phyloP scores from a whole-genome alignment of 306 rosid species.

The Ceratonia siliqua region DNA sequence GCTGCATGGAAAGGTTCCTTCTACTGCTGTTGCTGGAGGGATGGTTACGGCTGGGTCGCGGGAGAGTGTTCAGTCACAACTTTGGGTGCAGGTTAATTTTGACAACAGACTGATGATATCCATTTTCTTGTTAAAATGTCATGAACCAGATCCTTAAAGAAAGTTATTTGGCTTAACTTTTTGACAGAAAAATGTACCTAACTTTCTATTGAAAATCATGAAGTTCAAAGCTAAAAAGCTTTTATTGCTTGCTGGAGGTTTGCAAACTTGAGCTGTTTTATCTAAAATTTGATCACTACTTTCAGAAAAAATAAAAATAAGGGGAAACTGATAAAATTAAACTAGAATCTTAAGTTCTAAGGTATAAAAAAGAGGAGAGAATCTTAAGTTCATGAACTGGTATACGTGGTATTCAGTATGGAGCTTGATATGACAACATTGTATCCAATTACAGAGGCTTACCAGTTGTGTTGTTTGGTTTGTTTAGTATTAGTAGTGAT shows the following conservation, averaged over 20 bases:
- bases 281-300: conserved; percentile 6
- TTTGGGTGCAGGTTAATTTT: conserved; percentile 76
- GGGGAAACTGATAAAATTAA: not conserved
- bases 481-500: not conserved
- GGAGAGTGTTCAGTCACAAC: conserved; percentile 85
- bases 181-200: not conserved
- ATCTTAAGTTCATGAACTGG: not conserved
- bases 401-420: not conserved
- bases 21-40: conserved; percentile 81
- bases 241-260: conserved; percentile 25
- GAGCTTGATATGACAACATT: not conserved
- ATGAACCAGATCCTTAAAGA: conserved; percentile 19
- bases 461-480: not conserved
- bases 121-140: conserved; percentile 28
- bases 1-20: conserved; percentile 71
- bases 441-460: not conserved
- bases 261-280: conserved; percentile 3
- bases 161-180: not conserved
- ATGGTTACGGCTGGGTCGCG: conserved; percentile 77
- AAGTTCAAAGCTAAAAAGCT: conserved; percentile 2
- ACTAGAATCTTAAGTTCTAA: not conserved
- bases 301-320: not conserved
- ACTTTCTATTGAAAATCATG: not conserved
- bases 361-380: not conserved
- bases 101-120: conserved; percentile 3